Evolutionary conservation across 371 early-diverging fungal genomes (phyloP).

Genomic region (Apophysomyces variabilis): DNA sequence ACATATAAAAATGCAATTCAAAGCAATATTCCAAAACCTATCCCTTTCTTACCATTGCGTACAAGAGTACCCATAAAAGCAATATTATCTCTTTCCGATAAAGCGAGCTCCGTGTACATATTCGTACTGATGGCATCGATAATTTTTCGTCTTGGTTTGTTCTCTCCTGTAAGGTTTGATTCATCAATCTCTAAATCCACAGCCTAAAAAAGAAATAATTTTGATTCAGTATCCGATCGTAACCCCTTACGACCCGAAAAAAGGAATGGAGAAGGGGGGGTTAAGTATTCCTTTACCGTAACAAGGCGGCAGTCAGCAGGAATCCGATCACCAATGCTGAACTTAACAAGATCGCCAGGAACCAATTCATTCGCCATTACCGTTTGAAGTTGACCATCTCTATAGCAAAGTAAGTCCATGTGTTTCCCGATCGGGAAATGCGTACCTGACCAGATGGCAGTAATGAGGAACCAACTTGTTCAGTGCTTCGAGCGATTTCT

Average conservation of each 20-base stretch:
- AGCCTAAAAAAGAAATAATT: slow-evolving; percentile 39
- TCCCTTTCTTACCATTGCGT: slow-evolving; percentile 56
- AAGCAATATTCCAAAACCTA: background rate
- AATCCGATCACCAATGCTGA: slow-evolving; percentile 86
- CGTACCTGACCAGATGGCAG: slow-evolving; percentile 78
- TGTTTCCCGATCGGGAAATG: background rate
- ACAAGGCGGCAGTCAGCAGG: slow-evolving; percentile 86
- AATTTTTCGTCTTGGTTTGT: slow-evolving; percentile 75
- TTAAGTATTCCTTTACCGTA: slow-evolving; percentile 40
- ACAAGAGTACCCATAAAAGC: slow-evolving; percentile 91
- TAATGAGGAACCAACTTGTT: slow-evolving; percentile 88
- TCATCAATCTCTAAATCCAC: slow-evolving; percentile 86
- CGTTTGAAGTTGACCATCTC: slow-evolving; percentile 62
- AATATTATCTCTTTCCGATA: slow-evolving; percentile 83
- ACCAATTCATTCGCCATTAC: slow-evolving; percentile 78
- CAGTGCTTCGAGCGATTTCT: slow-evolving; percentile 84
- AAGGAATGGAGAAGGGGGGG: background rate
- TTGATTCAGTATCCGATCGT: background rate
- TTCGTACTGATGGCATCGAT: slow-evolving; percentile 56
- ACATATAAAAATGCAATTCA: background rate
- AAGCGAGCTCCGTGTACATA: slow-evolving; percentile 56
- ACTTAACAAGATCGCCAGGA: slow-evolving; percentile 84
- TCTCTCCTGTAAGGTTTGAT: slow-evolving; percentile 91
- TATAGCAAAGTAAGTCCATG: slow-evolving; percentile 17
- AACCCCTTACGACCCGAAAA: background rate